These are phyloP conservation scores for Colletotrichum magnum DNA, from an alignment of 2,329 filamentous ascomycete genomes.

Conservation along the genomic window DNA sequence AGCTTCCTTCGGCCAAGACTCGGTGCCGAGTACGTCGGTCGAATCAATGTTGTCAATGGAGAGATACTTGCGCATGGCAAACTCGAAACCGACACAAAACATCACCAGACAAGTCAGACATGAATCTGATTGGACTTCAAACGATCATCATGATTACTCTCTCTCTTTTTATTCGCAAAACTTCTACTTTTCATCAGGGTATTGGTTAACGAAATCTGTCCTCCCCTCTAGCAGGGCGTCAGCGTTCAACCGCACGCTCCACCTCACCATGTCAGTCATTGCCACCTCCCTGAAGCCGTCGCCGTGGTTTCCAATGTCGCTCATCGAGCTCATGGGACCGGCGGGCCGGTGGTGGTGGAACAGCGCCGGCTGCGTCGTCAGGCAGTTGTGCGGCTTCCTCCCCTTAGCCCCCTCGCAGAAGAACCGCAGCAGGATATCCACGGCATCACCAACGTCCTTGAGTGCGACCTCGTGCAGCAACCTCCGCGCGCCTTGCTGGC, in stretches of 20 bases:
- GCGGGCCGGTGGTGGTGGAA: conserved; percentile 61
- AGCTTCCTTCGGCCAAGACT: too few relatives aligned
- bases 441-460: conserved; percentile 54
- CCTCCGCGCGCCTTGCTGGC: conserved; percentile 58
- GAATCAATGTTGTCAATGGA: too few relatives aligned
- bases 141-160: not conserved
- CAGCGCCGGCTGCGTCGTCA: conserved; percentile 58
- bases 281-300: conserved; percentile 48
- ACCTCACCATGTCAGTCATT: conserved; percentile 54
- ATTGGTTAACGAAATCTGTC: conserved; percentile 48
- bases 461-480: conserved; percentile 60
- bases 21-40: too few relatives aligned
- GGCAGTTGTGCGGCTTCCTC: conserved; percentile 53
- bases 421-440: conserved; percentile 61
- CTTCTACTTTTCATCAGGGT: conserved; percentile 42
- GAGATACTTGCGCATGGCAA: too few relatives aligned
- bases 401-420: conserved; percentile 59
- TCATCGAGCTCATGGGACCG: conserved; percentile 51
- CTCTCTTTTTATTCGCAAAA: not conserved
- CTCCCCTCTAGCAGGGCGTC: conserved; percentile 53
- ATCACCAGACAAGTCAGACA: too few relatives aligned
- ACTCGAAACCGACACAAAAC: too few relatives aligned
- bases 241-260: conserved; percentile 58
- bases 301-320: conserved; percentile 54
- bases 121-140: too few relatives aligned